A percentile compares a stretch with the other conserved stretches of the same genome.
These are phyloP conservation scores for Mycena latifolia DNA, from an alignment of 768 basidiomycete species.

Conservation along the genomic window DNA sequence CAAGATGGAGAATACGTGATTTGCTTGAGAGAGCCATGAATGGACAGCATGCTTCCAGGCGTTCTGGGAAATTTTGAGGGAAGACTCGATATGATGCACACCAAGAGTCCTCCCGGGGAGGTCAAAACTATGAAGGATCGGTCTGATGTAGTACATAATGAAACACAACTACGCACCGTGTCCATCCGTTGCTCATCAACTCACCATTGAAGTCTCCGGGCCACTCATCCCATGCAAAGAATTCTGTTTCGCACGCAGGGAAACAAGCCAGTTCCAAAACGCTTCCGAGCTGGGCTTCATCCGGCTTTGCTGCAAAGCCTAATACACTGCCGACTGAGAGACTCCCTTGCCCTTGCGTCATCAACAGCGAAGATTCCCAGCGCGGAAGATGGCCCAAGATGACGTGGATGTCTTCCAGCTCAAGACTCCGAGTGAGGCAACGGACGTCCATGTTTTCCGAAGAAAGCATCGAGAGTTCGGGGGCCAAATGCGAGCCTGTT, in stretches of 20 bases:
- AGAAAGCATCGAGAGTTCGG: neutral
- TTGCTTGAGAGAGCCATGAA: slow-evolving; percentile 1
- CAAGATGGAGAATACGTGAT: neutral
- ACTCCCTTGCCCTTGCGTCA: neutral
- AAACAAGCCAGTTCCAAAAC: neutral
- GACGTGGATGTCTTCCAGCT: neutral
- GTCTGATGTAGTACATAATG: neutral
- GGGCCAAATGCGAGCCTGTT: neutral
- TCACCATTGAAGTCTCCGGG: neutral
- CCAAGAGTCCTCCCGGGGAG: neutral
- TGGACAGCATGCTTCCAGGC: neutral
- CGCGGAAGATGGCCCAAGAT: neutral
- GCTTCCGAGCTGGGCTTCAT: neutral
- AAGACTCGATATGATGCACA: neutral
- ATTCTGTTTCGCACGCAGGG: neutral
- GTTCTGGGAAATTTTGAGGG: neutral
- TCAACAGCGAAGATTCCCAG: neutral
- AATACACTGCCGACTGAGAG: neutral
- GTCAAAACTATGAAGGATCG: neutral
- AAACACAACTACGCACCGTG: neutral
- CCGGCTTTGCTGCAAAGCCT: neutral
- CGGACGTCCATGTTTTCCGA: neutral
- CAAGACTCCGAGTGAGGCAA: neutral
- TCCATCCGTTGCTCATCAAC: neutral
- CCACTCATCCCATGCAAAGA: neutral